phyloP scores from a whole-genome alignment of 2,329 filamentous ascomycete genomes.

The Ceratocystis cacaofunesta region DNA sequence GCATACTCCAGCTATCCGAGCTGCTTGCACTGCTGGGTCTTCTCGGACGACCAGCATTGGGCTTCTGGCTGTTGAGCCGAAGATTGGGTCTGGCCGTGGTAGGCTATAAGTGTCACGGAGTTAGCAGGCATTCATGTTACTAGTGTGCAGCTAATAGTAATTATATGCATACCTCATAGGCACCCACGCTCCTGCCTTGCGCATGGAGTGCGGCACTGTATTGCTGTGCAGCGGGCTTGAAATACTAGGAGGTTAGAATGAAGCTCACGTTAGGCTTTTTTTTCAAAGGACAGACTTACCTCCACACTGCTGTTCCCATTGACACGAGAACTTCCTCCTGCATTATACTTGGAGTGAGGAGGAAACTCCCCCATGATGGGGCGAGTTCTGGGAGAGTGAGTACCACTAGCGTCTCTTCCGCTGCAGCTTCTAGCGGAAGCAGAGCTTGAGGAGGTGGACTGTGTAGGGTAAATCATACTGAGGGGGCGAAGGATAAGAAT shows the following conservation, averaged over 20 bases:
- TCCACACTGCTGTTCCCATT: no score
- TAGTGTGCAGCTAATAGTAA: neutral
- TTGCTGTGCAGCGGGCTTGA: no score
- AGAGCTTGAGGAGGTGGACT: neutral
- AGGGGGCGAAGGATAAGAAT: no score
- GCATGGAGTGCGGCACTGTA: neutral
- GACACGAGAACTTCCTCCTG: no score
- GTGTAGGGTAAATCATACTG: no score
- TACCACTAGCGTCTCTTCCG: no score
- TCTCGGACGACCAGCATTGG: neutral
- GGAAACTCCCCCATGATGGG: no score
- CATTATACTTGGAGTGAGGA: neutral
- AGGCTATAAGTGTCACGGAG: neutral
- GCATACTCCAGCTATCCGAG: neutral
- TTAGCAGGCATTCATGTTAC: neutral
- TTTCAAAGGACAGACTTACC: no score
- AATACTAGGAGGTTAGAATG: no score
- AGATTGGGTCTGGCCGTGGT: conserved; percentile 4
- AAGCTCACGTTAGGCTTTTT: no score
- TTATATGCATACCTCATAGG: neutral
- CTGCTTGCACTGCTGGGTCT: neutral
- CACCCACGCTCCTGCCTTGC: neutral
- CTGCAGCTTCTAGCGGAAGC: neutral
- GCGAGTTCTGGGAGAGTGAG: no score
- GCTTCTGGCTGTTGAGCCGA: neutral